phyloP scores from a whole-genome alignment of 257 asterid genomes.

The Salvia splendens region DNA sequence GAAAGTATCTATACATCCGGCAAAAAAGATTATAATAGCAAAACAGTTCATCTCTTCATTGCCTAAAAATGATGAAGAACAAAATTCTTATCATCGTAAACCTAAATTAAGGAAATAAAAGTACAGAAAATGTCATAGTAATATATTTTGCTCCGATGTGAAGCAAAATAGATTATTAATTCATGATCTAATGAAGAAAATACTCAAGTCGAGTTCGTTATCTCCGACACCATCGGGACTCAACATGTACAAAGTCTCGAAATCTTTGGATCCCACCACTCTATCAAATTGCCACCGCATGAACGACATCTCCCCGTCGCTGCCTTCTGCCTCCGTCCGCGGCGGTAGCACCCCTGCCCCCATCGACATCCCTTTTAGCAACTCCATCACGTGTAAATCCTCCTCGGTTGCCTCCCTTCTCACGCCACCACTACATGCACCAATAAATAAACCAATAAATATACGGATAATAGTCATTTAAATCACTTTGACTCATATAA shows the following conservation, averaged over 20 bases:
- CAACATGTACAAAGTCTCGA: conserved; percentile 73
- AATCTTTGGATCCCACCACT: conserved; percentile 75
- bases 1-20: neutral
- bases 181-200: conserved; percentile 46
- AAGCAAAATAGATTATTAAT: neutral
- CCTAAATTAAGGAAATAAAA: neutral
- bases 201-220: conserved; percentile 75
- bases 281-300: conserved; percentile 72
- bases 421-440: conserved; percentile 30
- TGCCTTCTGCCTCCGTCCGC: conserved; percentile 47
- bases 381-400: conserved; percentile 75
- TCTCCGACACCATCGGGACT: conserved; percentile 57
- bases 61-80: neutral
- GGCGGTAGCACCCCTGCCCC: conserved; percentile 79
- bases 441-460: no score
- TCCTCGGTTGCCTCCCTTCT: conserved; percentile 66
- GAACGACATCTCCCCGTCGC: conserved; percentile 61
- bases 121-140: neutral
- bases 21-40: neutral
- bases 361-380: conserved; percentile 69
- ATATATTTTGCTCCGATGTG: neutral
- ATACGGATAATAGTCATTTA: no score
- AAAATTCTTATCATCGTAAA: neutral
- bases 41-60: neutral
- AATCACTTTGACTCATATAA: no score